phyloP scores from a whole-genome alignment of 2,329 filamentous ascomycete genomes.

The Ceratocystis diversiconidia region DNA sequence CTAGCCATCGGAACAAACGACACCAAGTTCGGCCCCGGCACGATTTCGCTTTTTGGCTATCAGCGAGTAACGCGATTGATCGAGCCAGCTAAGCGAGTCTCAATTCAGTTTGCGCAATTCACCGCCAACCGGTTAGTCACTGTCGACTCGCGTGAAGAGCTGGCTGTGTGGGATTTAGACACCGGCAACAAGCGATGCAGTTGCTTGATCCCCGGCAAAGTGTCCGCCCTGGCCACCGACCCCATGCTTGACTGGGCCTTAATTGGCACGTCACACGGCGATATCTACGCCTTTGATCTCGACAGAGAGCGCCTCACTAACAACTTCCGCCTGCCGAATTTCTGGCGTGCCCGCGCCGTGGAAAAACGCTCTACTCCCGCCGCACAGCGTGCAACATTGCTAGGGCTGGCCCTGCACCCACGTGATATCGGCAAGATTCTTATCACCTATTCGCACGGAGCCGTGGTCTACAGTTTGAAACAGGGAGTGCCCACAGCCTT shows the following conservation, averaged over 20 bases:
- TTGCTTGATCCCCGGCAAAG: conserved; percentile 63
- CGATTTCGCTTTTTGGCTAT: conserved; percentile 81
- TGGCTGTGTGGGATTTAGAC: conserved; percentile 70
- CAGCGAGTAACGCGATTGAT: conserved; percentile 65
- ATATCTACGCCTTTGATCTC: conserved; percentile 84
- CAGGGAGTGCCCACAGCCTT: conserved; percentile 65
- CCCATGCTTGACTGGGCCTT: conserved; percentile 90
- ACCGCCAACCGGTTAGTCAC: conserved; percentile 73
- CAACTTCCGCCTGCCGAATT: conserved; percentile 69
- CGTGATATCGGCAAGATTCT: conserved; percentile 83
- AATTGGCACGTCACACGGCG: conserved; percentile 66
- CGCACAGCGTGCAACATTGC: conserved; percentile 34
- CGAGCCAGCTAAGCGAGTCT: conserved; percentile 54
- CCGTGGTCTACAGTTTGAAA: conserved; percentile 88
- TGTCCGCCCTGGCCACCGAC: conserved; percentile 63
- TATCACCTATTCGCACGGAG: conserved; percentile 80
- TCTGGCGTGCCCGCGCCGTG: conserved; percentile 65
- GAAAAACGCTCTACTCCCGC: conserved; percentile 35
- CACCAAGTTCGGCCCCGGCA: conserved; percentile 69
- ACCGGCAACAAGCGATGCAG: conserved; percentile 51
- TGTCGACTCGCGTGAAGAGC: conserved; percentile 72
- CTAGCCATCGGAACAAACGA: conserved; percentile 83
- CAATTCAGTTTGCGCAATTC: conserved; percentile 68
- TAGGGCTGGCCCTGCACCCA: conserved; percentile 74
- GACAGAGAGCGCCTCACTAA: conserved; percentile 59